Percentiles rank a stretch among this genome's conserved stretches.
Evolutionary conservation across 306 rosid species (phyloP).

Genomic region (Vigna angularis): DNA sequence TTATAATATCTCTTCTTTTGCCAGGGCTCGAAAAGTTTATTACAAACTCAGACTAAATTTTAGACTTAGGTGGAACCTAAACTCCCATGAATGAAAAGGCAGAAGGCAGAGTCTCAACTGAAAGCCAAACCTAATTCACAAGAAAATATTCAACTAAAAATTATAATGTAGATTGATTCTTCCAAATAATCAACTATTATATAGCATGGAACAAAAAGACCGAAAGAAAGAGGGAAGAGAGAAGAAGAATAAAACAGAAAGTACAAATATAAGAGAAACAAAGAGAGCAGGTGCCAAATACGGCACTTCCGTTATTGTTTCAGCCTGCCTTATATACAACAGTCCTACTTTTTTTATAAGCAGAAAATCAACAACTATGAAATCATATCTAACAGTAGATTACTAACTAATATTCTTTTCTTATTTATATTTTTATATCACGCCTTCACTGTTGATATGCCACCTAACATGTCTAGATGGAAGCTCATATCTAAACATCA

Average conservation of each 20-base stretch:
- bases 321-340: background rate
- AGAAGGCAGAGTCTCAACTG: background rate
- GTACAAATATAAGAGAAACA: background rate
- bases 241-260: background rate
- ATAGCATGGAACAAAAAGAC: background rate
- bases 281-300: background rate
- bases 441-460: constrained; percentile 9
- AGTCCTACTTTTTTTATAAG: background rate
- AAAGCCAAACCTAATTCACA: constrained; percentile 5
- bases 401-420: background rate
- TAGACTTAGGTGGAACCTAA: constrained; percentile 14
- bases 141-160: constrained; percentile 5
- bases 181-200: constrained; percentile 10
- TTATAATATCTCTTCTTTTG: background rate
- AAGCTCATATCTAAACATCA: constrained; percentile 5
- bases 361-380: background rate
- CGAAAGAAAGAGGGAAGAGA: background rate
- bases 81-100: background rate
- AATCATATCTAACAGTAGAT: background rate
- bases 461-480: constrained; percentile 16
- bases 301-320: background rate
- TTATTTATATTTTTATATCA: background rate
- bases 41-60: constrained; percentile 4
- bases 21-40: background rate
- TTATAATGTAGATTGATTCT: background rate